Base-by-base conservation (phyloP, 1,284 basidiomycete genomes). In the Kalmanozyma brasiliensis region DNA sequence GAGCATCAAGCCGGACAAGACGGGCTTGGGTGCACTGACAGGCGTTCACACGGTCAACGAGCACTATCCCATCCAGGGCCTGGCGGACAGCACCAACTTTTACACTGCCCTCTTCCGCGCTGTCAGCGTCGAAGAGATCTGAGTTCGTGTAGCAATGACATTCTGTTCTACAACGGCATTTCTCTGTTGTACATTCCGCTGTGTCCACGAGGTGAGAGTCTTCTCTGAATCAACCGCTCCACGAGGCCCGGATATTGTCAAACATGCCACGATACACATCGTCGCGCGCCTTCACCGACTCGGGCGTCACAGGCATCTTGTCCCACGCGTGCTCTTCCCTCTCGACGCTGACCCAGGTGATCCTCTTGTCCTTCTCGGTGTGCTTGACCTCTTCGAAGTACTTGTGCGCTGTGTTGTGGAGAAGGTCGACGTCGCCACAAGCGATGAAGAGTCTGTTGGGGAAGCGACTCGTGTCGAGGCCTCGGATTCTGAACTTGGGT, bases 41-140 rank as follows among this genome's bases (percentile, higher is more conserved):
- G 86, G 86, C 4, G 84, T 88, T 24, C 90, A 91, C 81, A 90
- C 90, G 2, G 86, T 89, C 44, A 87, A 89, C 64, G 88, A 89
- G 84, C 84, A 86, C 85, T 71, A 60, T 66, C 44, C 57, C 22
- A 80, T 77, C 42, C 66, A 79, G 30, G 84, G 82, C 1, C 84
- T 86, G 52, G 78, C 84, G 23, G 82, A 82, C 44, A 83, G 83
- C 10, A 84, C 84, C 36, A 73, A 82, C 34, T 86, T 85, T 78
- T 86, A 84, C 79, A 84, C 85, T 61, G 83, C 85, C 61, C 80
- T 86, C 17, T 73, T 86, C 30, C 76, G 75, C 16, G 86, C 86
- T 73, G 79, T 83, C 6, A 79, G 84, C 43, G 68, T 79, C 42
- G 69, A 71, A 33, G 52, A 73, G 6, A 20, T 68, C 47, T 81